Evolutionary conservation across 176 grass and related monocot genomes (phyloP).

Genomic region (Puya raimondii): DNA sequence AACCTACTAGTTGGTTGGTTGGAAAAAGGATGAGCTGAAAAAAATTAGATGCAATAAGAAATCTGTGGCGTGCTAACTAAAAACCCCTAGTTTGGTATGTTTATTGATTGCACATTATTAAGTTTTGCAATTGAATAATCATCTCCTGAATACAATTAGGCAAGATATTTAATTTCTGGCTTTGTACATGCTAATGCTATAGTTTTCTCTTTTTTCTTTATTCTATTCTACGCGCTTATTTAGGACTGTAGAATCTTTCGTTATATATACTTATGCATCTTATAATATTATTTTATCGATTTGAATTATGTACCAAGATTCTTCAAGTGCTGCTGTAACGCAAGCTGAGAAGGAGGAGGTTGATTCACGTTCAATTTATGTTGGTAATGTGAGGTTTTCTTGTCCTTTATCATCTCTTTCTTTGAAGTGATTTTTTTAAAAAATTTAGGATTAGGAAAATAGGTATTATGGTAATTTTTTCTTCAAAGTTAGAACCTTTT

Average conservation of each 20-base stretch:
- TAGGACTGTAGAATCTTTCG: background rate
- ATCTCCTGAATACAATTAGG: no score
- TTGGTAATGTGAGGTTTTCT: constrained; percentile 68
- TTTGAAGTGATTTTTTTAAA: background rate
- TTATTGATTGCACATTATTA: no score
- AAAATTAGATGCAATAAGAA: background rate
- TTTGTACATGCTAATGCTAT: background rate
- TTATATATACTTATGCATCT: background rate
- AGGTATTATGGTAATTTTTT: background rate
- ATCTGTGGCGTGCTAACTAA: no score
- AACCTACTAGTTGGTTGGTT: background rate
- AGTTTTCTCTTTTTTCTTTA: background rate
- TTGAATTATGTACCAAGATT: constrained; percentile 16
- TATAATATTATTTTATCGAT: background rate
- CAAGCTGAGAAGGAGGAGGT: constrained; percentile 56
- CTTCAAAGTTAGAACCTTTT: background rate
- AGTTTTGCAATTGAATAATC: no score
- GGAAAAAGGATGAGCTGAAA: background rate
- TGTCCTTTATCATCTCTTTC: constrained; percentile 16
- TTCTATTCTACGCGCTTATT: background rate
- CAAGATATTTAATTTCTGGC: background rate
- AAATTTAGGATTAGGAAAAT: background rate
- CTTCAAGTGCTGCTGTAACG: constrained; percentile 17
- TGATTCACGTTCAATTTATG: constrained; percentile 69
- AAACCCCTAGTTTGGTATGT: no score